These are phyloP conservation scores for Chenopodium album DNA, from an alignment of 148 eudicot genomes.

Conservation along the genomic window DNA sequence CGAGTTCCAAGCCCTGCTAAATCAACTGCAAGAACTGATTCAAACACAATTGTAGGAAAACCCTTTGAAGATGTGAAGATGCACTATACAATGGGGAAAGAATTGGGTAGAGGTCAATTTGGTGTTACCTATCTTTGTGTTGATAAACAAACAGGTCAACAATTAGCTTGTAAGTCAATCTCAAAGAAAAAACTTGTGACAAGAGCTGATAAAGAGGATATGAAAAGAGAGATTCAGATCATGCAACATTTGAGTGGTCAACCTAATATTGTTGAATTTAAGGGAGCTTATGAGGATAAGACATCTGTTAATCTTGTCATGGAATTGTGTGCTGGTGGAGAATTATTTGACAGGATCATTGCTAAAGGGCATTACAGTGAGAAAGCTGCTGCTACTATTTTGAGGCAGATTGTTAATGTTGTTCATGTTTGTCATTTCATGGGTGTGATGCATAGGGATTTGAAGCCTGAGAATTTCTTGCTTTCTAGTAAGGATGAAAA, in stretches of 20 bases:
- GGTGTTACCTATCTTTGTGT: conserved; percentile 63
- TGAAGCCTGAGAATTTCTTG: conserved; percentile 90
- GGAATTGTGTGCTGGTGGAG: conserved; percentile 89
- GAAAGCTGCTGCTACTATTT: conserved; percentile 63
- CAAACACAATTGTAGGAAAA: conserved; percentile 70
- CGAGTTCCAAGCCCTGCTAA: conserved; percentile 32
- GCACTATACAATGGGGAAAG: conserved; percentile 59
- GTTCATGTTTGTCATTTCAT: conserved; percentile 84
- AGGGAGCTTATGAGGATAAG: conserved; percentile 82
- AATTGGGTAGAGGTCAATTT: conserved; percentile 85
- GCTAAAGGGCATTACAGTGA: conserved; percentile 83
- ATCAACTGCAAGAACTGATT: conserved; percentile 35
- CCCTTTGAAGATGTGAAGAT: conserved; percentile 64
- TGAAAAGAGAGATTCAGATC: conserved; percentile 77
- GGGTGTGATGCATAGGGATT: conserved; percentile 89
- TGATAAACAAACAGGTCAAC: conserved; percentile 40
- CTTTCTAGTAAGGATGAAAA: conserved; percentile 55
- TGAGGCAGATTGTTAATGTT: conserved; percentile 79
- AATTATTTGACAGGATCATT: conserved; percentile 76
- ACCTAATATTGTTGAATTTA: conserved; percentile 73
- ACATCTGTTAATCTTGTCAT: conserved; percentile 68
- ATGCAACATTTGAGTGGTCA: conserved; percentile 95
- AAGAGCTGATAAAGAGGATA: conserved; percentile 69
- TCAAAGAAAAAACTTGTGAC: conserved; percentile 73
- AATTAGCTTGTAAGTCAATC: conserved; percentile 76